phyloP scores from a whole-genome alignment of 1,284 basidiomycete genomes.

The Ceratobasidium sp. region DNA sequence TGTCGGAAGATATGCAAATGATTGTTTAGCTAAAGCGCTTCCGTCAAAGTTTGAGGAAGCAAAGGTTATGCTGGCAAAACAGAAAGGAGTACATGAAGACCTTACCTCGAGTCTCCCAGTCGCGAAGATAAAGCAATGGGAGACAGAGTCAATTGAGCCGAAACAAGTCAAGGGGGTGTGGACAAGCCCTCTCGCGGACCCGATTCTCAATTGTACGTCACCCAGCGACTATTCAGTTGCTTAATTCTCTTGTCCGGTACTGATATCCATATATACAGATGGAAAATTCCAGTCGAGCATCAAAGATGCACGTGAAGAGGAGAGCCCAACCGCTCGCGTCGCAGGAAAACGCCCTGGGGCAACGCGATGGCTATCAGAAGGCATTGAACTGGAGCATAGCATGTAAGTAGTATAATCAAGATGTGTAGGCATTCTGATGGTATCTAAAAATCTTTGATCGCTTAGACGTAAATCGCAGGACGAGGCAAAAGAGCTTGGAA shows the following conservation, averaged over 20 bases:
- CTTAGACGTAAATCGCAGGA: neutral
- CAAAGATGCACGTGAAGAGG: neutral
- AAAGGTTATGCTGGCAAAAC: too few species aligned
- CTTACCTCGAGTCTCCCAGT: too few species aligned
- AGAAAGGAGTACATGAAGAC: too few species aligned
- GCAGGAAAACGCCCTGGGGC: neutral
- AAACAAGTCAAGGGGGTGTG: neutral
- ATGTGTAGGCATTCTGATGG: too few species aligned
- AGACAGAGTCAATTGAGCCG: constrained; percentile 1
- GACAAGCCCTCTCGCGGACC: neutral
- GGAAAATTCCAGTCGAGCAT: neutral
- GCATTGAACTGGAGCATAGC: constrained; percentile 11
- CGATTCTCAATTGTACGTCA: neutral
- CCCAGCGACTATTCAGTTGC: too few species aligned
- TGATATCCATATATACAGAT: too few species aligned
- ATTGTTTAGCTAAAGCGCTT: too few species aligned
- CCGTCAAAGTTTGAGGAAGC: too few species aligned
- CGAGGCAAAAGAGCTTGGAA: neutral
- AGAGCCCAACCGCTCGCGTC: neutral
- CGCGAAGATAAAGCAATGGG: neutral
- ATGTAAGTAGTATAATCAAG: constrained; percentile 11
- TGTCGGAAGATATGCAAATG: too few species aligned
- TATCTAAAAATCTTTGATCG: too few species aligned
- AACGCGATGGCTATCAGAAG: neutral
- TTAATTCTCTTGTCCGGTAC: too few species aligned